Evolutionary conservation across 1,284 basidiomycete genomes (phyloP).

Genomic region (Ceratobasidium sp.): DNA sequence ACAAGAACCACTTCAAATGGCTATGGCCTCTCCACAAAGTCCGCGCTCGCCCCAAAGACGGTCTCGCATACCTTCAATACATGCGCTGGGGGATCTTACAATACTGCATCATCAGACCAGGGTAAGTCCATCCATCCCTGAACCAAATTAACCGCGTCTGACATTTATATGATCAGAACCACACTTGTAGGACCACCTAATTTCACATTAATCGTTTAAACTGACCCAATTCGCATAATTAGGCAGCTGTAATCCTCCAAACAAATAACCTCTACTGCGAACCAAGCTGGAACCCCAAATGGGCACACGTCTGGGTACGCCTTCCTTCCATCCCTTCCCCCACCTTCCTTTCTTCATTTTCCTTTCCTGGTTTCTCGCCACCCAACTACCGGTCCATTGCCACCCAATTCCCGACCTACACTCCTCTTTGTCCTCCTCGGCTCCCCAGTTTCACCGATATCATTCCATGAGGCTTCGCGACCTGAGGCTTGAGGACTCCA

Average conservation of each 20-base stretch:
- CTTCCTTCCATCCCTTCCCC: conserved; percentile 1
- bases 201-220: neutral
- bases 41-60: conserved; percentile 65
- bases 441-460: neutral
- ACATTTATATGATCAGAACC: too few relatives aligned
- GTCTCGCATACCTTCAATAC: conserved; percentile 78
- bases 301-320: conserved; percentile 77
- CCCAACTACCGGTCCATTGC: neutral
- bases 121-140: conserved; percentile 57
- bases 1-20: conserved; percentile 62
- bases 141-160: neutral
- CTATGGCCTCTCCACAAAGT: conserved; percentile 76
- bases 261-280: conserved; percentile 79
- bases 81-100: conserved; percentile 88
- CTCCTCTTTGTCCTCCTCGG: neutral
- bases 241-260: conserved; percentile 69
- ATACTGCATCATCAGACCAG: conserved; percentile 78
- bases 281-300: conserved; percentile 75
- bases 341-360: conserved; percentile 20
- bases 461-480: conserved; percentile 4
- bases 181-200: conserved; percentile 5
- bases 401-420: neutral
- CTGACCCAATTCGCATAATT: neutral
- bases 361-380: too few relatives aligned
- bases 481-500: too few relatives aligned